Percentiles rank a stretch among this genome's conserved stretches.
Evolutionary conservation across 768 basidiomycete genomes (phyloP).

Genomic region (Pholiota molesta): DNA sequence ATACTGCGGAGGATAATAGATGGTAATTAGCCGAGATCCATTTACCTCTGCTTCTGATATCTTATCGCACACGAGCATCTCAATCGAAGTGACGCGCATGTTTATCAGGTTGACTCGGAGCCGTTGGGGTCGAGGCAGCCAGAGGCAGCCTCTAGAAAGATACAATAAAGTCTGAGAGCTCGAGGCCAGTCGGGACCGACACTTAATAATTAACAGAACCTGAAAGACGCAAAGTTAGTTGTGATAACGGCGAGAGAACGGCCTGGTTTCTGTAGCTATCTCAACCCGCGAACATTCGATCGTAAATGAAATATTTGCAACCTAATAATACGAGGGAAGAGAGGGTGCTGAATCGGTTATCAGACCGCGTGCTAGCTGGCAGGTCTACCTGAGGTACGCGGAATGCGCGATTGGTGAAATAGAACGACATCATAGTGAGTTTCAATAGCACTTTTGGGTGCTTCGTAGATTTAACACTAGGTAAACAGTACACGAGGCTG

Average conservation of each 20-base stretch:
- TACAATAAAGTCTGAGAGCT: neutral
- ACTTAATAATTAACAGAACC: neutral
- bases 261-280: neutral
- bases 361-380: neutral
- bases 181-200: neutral
- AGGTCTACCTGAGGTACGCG: neutral
- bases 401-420: neutral
- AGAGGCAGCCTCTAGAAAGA: neutral
- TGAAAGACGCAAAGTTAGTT: neutral
- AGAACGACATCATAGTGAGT: neutral
- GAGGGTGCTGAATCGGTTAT: neutral
- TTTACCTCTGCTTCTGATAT: no score
- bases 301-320: neutral
- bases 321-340: neutral
- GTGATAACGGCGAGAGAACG: neutral
- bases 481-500: neutral
- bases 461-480: neutral
- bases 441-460: neutral
- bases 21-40: no score
- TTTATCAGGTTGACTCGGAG: neutral
- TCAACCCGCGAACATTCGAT: neutral
- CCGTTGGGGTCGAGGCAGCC: neutral
- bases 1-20: no score
- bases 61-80: neutral
- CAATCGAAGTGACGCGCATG: no score